Base-by-base conservation (phyloP, 805 yeast species). In the Saccharomycopsis babjevae region DNA sequence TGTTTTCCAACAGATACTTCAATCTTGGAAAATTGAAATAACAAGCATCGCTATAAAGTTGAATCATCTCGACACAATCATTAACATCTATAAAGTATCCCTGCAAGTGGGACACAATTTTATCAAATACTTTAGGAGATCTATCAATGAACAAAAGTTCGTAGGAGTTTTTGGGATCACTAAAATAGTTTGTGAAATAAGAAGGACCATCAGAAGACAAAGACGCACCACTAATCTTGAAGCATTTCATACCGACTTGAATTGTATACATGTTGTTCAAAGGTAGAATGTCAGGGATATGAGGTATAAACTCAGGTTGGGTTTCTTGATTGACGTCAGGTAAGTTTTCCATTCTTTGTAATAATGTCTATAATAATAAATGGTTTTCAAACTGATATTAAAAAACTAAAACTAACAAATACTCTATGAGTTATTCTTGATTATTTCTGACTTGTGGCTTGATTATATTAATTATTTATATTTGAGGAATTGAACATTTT, bases 121-220 rank as follows among this genome's bases (percentile, higher is more conserved):
- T 75, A 60, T 82, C 81, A 70, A 91, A 91, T 0, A 88, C 80
- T 1, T 71, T 74, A 0, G 96, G 86, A 10, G 86, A 84, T 42
- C 97, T 75, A 70, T 91, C 97, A 59, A 91, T 82, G 67, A 82
- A 83, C 10, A 89, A 70, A 0, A 79, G 72, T 46, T 71, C 67
- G 58, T 66, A 58, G 2, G 61, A 52, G 57, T 63, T 59, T 25
- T 57, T 59, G 15, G 56, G 28, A n/a, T 59, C 34, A 13, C 38
- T 56, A 70, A 91, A 91, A 73, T 76, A 89, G 32, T 79, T 76
- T 1, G 97, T 89, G 75, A 91, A 92, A 70, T 88, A 90, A 4
- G 96, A 88, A 0, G 97, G 97, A 0, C 86, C 85, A 72, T 91
- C 97, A 1, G 88, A 87, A 30, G 90, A 86, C 43, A 91, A 72